Evolutionary conservation across 305 asterid species (phyloP).

Genomic region (Fraxinus velutina): DNA sequence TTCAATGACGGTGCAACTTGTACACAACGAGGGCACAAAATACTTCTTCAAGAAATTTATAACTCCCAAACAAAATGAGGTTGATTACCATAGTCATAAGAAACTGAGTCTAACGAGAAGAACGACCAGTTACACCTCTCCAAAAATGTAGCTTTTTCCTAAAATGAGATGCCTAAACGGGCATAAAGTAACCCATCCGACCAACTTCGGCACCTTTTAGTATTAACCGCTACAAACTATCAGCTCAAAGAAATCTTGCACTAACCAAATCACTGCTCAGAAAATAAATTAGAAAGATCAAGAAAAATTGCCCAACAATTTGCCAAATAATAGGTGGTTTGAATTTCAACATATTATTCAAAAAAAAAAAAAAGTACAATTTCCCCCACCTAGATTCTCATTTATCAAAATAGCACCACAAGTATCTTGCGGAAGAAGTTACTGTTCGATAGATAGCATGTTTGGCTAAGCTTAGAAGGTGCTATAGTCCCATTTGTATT

Average conservation of each 20-base stretch:
- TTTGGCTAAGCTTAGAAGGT: background rate
- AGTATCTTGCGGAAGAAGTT: background rate
- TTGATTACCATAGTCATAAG: background rate
- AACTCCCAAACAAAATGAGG: background rate
- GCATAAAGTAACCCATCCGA: background rate
- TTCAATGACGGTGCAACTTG: background rate
- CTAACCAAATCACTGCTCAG: background rate
- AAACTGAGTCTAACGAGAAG: background rate
- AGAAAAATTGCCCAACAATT: background rate
- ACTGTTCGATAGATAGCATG: background rate
- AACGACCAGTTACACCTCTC: background rate
- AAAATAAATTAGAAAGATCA: background rate
- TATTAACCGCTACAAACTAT: background rate
- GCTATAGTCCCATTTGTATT: background rate
- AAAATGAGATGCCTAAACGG: background rate
- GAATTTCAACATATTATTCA: background rate
- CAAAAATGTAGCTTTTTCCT: background rate
- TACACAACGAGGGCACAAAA: background rate
- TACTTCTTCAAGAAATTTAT: background rate
- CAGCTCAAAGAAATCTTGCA: background rate
- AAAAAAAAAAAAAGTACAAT: background rate
- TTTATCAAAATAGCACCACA: background rate
- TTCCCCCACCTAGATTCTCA: background rate
- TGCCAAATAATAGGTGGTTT: background rate
- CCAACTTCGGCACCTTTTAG: background rate